Conservation (phyloP, 1,139 yeast species). For the Blastobotrys serpentis region DNA sequence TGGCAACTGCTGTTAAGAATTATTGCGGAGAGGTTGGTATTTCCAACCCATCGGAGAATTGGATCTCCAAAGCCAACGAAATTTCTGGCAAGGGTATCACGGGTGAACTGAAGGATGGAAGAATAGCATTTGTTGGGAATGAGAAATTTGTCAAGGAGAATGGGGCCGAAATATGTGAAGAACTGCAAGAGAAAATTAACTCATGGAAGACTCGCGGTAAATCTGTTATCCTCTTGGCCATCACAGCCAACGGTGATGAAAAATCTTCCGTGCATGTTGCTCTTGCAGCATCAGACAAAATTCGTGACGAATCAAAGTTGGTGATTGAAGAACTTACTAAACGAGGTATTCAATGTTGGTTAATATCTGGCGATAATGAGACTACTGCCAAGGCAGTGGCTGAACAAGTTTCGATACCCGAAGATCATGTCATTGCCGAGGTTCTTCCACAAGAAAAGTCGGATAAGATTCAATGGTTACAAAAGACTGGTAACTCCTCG, state of each 20-base stretch:
- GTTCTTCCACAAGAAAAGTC: constrained; percentile 76
- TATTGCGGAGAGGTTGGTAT: constrained; percentile 39
- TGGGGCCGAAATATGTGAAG: constrained; percentile 38
- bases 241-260: constrained; percentile 40
- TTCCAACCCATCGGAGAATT: constrained; percentile 13
- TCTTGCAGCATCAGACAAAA: constrained; percentile 62
- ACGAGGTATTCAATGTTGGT: constrained; percentile 60
- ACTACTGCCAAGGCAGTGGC: constrained; percentile 71
- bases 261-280: constrained; percentile 46
- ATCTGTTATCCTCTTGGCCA: constrained; percentile 59
- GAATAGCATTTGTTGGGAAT: constrained; percentile 59
- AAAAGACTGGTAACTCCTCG: constrained; percentile 36
- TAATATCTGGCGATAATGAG: constrained; percentile 68
- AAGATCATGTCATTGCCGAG: constrained; percentile 60
- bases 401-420: constrained; percentile 55
- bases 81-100: constrained; percentile 59
- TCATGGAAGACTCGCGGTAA: constrained; percentile 64
- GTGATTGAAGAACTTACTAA: constrained; percentile 51
- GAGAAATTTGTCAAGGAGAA: constrained; percentile 54
- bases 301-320: constrained; percentile 58
- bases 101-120: constrained; percentile 42
- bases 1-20: constrained; percentile 56
- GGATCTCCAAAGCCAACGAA: constrained; percentile 36
- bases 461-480: constrained; percentile 54
- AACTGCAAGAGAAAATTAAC: constrained; percentile 37